Conservation (phyloP, 164 flowering plant genomes). For the Liriodendron chinense region DNA sequence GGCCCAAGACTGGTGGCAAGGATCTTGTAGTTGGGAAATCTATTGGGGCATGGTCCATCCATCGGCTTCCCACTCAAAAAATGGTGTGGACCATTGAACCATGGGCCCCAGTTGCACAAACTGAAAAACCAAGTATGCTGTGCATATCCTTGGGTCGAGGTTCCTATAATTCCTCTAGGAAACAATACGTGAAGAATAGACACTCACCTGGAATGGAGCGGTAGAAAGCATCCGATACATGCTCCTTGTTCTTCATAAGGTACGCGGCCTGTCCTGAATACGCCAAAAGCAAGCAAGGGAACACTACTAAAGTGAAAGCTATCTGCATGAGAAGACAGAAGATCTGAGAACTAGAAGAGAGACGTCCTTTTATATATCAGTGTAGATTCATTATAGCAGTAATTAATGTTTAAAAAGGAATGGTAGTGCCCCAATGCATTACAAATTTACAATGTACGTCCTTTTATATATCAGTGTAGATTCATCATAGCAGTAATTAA, state of each 20-base stretch:
- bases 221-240: slow-evolving; percentile 75
- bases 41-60: not conserved
- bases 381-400: too few species aligned
- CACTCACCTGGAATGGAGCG: slow-evolving; percentile 85
- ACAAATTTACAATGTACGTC: too few species aligned
- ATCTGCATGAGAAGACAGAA: slow-evolving; percentile 23
- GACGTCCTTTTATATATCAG: not conserved
- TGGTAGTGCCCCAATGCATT: not conserved
- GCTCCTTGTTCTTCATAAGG: slow-evolving; percentile 56
- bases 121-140: not conserved
- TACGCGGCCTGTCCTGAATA: slow-evolving; percentile 97
- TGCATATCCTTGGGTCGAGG: not conserved
- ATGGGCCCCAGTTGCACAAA: not conserved
- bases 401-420: not conserved
- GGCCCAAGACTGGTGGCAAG: not conserved
- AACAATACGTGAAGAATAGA: not conserved
- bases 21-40: not conserved
- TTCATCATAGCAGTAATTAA: too few species aligned
- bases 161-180: not conserved
- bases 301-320: slow-evolving; percentile 85
- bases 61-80: not conserved
- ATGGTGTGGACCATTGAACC: not conserved
- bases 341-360: not conserved
- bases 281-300: slow-evolving; percentile 92
- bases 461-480: too few species aligned